phyloP scores from a whole-genome alignment of 78 protist genomes.

The Polysphondylium violaceum region DNA sequence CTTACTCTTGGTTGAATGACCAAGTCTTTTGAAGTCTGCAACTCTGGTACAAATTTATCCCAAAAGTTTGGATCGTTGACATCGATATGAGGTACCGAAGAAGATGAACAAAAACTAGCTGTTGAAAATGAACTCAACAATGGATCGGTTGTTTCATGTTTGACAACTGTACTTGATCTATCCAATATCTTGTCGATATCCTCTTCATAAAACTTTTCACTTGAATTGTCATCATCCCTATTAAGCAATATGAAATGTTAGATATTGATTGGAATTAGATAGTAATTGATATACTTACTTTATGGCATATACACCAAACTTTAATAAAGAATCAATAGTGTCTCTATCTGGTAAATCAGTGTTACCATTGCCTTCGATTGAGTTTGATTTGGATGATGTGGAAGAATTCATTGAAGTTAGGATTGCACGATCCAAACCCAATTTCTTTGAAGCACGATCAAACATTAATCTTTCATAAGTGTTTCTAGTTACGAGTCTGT shows the following conservation, averaged over 20 bases:
- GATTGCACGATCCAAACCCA: constrained; percentile 91
- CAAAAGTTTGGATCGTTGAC: constrained; percentile 89
- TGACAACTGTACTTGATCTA: constrained; percentile 47
- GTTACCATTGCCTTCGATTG: background rate
- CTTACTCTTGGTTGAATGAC: constrained; percentile 48
- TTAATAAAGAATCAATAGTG: constrained; percentile 80
- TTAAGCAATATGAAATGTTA: background rate
- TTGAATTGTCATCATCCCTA: constrained; percentile 68
- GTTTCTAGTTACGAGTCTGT: constrained; percentile 92
- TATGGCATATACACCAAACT: constrained; percentile 87
- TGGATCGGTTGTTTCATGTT: constrained; percentile 45
- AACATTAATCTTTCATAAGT: constrained; percentile 92
- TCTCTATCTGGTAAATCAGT: constrained; percentile 39
- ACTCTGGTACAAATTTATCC: constrained; percentile 78
- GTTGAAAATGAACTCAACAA: constrained; percentile 58
- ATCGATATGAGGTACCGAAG: constrained; percentile 56
- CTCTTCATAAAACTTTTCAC: constrained; percentile 80
- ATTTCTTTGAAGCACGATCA: constrained; percentile 89
- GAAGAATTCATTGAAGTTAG: constrained; percentile 44
- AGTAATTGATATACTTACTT: background rate
- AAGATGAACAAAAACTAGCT: constrained; percentile 76
- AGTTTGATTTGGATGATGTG: background rate
- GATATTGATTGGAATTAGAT: background rate
- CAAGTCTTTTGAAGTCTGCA: constrained; percentile 19
- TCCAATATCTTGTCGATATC: constrained; percentile 89